Conservation (phyloP, 768 basidiomycete genomes). For the Boletus eberwhitei region DNA sequence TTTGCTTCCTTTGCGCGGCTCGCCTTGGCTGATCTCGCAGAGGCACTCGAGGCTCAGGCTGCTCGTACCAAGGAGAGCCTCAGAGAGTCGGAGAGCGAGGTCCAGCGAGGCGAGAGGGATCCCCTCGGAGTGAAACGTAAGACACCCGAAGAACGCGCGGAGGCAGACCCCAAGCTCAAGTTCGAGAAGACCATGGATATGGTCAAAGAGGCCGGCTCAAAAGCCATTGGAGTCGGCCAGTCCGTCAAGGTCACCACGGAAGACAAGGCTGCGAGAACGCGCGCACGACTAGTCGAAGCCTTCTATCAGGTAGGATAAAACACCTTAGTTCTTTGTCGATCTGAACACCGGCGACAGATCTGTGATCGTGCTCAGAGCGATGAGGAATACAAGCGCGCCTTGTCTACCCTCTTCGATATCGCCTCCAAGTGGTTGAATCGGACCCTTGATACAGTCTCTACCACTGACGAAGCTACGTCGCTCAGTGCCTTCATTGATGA, state of each 20-base stretch:
- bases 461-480: slow-evolving; percentile 40
- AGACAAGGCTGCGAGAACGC: slow-evolving; percentile 43
- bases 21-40: slow-evolving; percentile 64
- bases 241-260: slow-evolving; percentile 39
- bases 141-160: slow-evolving; percentile 42
- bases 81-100: slow-evolving; percentile 52
- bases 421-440: slow-evolving; percentile 55
- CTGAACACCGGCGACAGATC: slow-evolving; percentile 38
- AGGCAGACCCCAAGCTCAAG: slow-evolving; percentile 45
- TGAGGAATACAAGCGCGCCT: slow-evolving; percentile 51
- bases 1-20: slow-evolving; percentile 63
- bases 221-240: slow-evolving; percentile 54
- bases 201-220: slow-evolving; percentile 53
- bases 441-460: slow-evolving; percentile 48
- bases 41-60: slow-evolving; percentile 52
- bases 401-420: slow-evolving; percentile 56
- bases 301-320: slow-evolving; percentile 44
- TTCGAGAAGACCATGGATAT: slow-evolving; percentile 71
- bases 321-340: no score
- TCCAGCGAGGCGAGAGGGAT: slow-evolving; percentile 60
- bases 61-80: slow-evolving; percentile 49
- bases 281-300: slow-evolving; percentile 44
- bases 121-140: slow-evolving; percentile 51
- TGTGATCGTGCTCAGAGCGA: slow-evolving; percentile 64
- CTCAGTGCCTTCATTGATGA: slow-evolving; percentile 59